phyloP scores from a whole-genome alignment of 1,284 basidiomycete species.

The Acaromyces ingoldii region DNA sequence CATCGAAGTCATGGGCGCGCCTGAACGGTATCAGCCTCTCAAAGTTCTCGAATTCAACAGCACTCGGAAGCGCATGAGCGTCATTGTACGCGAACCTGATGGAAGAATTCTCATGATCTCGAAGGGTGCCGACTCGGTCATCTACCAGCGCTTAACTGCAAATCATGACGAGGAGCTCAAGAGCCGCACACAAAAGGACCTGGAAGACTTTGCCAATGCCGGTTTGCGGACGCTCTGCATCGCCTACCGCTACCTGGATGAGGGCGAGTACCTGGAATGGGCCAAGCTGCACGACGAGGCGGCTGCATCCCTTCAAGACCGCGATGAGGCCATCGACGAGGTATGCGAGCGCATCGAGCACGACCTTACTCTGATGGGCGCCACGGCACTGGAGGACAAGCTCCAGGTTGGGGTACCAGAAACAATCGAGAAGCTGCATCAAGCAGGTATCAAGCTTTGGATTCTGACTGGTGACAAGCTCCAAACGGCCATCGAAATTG shows the following conservation, averaged over 20 bases:
- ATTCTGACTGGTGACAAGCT: conserved; percentile 92
- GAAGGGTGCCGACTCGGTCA: conserved; percentile 95
- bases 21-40: conserved; percentile 73
- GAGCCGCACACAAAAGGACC: conserved; percentile 72
- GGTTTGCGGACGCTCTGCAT: conserved; percentile 89
- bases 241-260: conserved; percentile 70
- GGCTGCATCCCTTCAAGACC: conserved; percentile 65
- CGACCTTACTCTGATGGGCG: conserved; percentile 75
- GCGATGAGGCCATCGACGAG: conserved; percentile 85
- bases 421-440: conserved; percentile 83
- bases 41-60: conserved; percentile 88
- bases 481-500: conserved; percentile 95
- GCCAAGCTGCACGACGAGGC: conserved; percentile 76
- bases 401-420: conserved; percentile 94
- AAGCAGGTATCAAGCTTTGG: conserved; percentile 95
- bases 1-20: conserved; percentile 84
- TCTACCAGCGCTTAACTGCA: conserved; percentile 73
- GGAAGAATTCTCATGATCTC: conserved; percentile 77
- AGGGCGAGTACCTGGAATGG: conserved; percentile 82
- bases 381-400: conserved; percentile 94
- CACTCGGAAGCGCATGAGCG: conserved; percentile 88
- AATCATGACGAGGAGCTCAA: conserved; percentile 72
- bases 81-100: conserved; percentile 75
- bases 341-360: conserved; percentile 80
- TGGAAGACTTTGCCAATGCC: conserved; percentile 88